Evolutionary conservation across 345 rosid genomes (phyloP).

Genomic region (Citrus australasica): DNA sequence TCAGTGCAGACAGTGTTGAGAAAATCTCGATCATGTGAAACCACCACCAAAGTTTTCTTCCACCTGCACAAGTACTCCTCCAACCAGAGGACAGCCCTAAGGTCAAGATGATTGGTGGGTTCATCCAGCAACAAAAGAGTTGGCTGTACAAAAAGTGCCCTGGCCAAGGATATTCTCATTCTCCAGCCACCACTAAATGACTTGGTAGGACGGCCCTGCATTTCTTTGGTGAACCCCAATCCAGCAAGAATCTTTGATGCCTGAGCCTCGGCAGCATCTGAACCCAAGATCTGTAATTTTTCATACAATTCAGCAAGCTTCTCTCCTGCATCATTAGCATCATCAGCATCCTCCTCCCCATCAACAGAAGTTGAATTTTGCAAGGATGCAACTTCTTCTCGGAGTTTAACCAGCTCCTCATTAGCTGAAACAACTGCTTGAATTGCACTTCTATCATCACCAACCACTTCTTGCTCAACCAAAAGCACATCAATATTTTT

Average conservation of each 20-base stretch:
- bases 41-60: constrained; percentile 94
- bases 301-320: constrained; percentile 84
- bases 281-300: constrained; percentile 76
- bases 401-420: constrained; percentile 66
- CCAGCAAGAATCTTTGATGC: constrained; percentile 97
- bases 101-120: constrained; percentile 97
- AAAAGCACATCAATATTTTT: constrained; percentile 92
- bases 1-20: constrained; percentile 89
- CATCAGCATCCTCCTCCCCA: constrained; percentile 28
- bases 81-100: constrained; percentile 90
- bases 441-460: constrained; percentile 81
- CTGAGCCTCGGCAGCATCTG: constrained; percentile 95
- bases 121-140: constrained; percentile 88
- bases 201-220: constrained; percentile 76
- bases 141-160: constrained; percentile 95
- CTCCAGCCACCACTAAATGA: constrained; percentile 99
- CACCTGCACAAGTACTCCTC: constrained; percentile 89
- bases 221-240: constrained; percentile 83
- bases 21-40: constrained; percentile 94
- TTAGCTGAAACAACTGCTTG: constrained; percentile 91
- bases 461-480: constrained; percentile 94
- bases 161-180: constrained; percentile 92
- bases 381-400: constrained; percentile 63
- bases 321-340: constrained; percentile 73
- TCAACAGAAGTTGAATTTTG: constrained; percentile 39